Base-by-base conservation (phyloP, 495 filamentous ascomycete species). In the Pyrenopolyporus hunteri region DNA sequence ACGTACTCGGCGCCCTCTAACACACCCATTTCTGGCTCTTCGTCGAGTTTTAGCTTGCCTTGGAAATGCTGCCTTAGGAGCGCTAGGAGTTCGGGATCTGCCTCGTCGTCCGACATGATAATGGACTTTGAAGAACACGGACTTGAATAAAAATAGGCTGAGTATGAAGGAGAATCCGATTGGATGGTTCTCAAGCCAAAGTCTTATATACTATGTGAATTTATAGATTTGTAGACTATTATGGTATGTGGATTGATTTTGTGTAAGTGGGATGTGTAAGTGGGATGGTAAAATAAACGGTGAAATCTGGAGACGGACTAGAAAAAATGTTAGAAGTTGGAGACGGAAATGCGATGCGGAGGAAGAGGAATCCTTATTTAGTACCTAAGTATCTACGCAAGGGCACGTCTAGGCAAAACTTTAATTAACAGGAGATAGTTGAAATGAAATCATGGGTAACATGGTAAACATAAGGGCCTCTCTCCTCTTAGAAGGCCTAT, bases 21-120 rank as follows among this genome's bases (percentile, higher is more conserved):
- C 23, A 98, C 93, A 23, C 87, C 87, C 0, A 91, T 97, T 54
- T 93, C 86, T 32, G 82, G 80, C n/a, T 84, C 78, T 2, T 79
- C 70, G 49, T 74, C 63, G 22, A 72, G 20, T 3, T 66, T 71
- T 16, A 75, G 75, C 45, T 80, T 81, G 45, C 84, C 81, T 29
- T 87, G 70, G 44, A 97, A 82, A 52, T 91, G 89, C 73, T 93
- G 83, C 20, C 92, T 88, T 16, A 98, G 83, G 20, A 98, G 87
- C 57, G 83, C 91, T 9, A 98, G 82, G 23, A 98, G 85, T 67
- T 97, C 93, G 19, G 82, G 85, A 69, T 98, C 94, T 42, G 87
- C 82, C 71, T 96, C 93, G 70, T 94, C 89, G 75, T 97, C 93
- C 19, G 90, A 92, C 89, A 93, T 92, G n/a, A 14, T 13, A 46